A percentile compares a stretch with the other conserved stretches of the same genome.
phyloP scores from a whole-genome alignment of 345 rosid genomes.

The Salix viminalis region DNA sequence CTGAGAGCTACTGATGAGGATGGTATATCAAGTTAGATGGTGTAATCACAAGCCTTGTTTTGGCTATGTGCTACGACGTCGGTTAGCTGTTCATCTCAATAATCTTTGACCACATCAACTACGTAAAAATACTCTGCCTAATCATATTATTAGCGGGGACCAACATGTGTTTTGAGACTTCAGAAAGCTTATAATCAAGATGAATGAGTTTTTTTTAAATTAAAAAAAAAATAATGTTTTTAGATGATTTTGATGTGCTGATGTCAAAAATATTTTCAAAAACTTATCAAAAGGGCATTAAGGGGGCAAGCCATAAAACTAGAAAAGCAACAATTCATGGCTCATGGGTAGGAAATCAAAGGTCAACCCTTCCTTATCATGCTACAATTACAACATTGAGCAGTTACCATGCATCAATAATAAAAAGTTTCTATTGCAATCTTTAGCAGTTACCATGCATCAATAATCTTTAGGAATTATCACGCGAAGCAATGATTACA shows the following conservation, averaged over 20 bases:
- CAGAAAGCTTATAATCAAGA: neutral
- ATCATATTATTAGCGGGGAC: no score
- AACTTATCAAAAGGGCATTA: fast-evolving
- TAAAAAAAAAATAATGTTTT: no score
- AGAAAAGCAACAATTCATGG: neutral
- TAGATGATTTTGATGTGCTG: no score
- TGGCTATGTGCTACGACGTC: no score
- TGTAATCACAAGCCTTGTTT: no score
- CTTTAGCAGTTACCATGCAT: neutral
- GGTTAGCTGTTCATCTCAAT: no score
- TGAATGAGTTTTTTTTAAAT: neutral
- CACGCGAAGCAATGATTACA: slow-evolving; percentile 17
- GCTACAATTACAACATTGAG: neutral
- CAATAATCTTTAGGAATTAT: no score
- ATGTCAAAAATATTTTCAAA: no score
- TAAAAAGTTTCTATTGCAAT: neutral
- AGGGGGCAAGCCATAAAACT: neutral
- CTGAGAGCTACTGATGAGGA: no score
- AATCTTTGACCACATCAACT: no score
- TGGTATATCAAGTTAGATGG: no score
- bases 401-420: slow-evolving; percentile 10
- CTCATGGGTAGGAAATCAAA: neutral
- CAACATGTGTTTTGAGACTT: neutral
- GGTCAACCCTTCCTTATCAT: slow-evolving; percentile 15
- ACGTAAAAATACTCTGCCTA: no score